Evolutionary conservation across 768 basidiomycete species (phyloP).

Genomic region (Leccinum broughii): DNA sequence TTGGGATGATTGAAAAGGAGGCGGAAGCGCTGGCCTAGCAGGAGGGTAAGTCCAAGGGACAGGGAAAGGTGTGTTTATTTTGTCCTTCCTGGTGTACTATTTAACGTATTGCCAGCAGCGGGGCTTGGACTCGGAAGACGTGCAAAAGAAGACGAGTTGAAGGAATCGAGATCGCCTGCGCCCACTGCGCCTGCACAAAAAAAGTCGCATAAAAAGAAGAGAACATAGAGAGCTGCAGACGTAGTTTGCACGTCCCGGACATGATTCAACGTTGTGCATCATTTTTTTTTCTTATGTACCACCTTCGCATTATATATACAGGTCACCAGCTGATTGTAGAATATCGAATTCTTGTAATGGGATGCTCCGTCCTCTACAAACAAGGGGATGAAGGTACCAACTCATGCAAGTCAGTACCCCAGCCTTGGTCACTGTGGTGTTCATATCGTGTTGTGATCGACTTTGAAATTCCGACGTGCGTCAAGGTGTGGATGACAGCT

Average conservation of each 20-base stretch:
- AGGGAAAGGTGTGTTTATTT: slow-evolving; percentile 58
- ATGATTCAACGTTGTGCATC: too few species aligned
- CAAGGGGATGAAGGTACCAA: not conserved
- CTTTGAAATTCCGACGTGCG: too few species aligned
- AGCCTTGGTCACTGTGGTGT: not conserved
- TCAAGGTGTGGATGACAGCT: too few species aligned
- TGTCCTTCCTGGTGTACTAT: not conserved
- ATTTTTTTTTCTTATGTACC: not conserved
- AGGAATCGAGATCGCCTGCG: slow-evolving; percentile 63
- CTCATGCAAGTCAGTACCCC: not conserved
- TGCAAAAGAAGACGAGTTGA: slow-evolving; percentile 46
- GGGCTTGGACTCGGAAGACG: slow-evolving; percentile 56
- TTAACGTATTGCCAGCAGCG: slow-evolving; percentile 52
- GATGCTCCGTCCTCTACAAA: not conserved
- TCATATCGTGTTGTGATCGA: too few species aligned
- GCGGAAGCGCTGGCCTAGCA: slow-evolving; percentile 65
- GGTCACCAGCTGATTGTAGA: not conserved
- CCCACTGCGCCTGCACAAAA: slow-evolving; percentile 56
- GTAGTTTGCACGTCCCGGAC: not conserved
- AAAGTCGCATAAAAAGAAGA: slow-evolving; percentile 68
- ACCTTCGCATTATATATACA: not conserved
- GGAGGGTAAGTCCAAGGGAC: slow-evolving; percentile 62
- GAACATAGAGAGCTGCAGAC: slow-evolving; percentile 39
- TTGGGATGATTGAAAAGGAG: slow-evolving; percentile 94
- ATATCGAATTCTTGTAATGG: not conserved